Evolutionary conservation across 768 basidiomycete species (phyloP).

Genomic region (Kwoniella heveanensis): DNA sequence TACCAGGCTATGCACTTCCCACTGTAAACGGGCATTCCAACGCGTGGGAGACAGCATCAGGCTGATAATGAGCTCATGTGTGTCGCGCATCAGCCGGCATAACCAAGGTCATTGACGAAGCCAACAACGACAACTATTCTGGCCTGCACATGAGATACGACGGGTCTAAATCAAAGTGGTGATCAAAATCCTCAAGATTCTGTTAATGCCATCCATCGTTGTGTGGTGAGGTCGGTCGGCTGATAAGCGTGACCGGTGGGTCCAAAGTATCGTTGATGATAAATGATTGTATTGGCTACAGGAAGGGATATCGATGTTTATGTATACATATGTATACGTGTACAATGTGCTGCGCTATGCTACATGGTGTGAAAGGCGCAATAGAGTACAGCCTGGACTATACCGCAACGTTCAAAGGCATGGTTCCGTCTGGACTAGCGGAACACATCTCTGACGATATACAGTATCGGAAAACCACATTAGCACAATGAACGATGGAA

Average conservation of each 20-base stretch:
- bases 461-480: too few relatives aligned
- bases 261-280: neutral
- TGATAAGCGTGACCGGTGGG: too few relatives aligned
- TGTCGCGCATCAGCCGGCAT: constrained; percentile 31
- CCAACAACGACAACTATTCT: constrained; percentile 37
- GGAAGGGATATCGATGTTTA: too few relatives aligned
- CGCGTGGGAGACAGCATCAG: neutral
- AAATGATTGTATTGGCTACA: neutral
- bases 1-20: too few relatives aligned
- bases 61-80: neutral
- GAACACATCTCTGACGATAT: constrained; percentile 41
- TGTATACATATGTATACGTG: too few relatives aligned
- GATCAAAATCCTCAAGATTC: too few relatives aligned
- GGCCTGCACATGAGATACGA: constrained; percentile 35
- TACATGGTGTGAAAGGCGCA: too few relatives aligned
- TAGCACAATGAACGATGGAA: too few relatives aligned
- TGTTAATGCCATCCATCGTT: too few relatives aligned
- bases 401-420: constrained; percentile 14
- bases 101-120: constrained; percentile 39
- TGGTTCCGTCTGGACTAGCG: constrained; percentile 37
- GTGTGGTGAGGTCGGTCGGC: too few relatives aligned
- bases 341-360: too few relatives aligned
- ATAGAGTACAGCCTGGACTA: neutral
- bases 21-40: too few relatives aligned
- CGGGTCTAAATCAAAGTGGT: constrained; percentile 25